Base-by-base conservation (phyloP, 345 rosid genomes). In the Melastoma malabathricum region DNA sequence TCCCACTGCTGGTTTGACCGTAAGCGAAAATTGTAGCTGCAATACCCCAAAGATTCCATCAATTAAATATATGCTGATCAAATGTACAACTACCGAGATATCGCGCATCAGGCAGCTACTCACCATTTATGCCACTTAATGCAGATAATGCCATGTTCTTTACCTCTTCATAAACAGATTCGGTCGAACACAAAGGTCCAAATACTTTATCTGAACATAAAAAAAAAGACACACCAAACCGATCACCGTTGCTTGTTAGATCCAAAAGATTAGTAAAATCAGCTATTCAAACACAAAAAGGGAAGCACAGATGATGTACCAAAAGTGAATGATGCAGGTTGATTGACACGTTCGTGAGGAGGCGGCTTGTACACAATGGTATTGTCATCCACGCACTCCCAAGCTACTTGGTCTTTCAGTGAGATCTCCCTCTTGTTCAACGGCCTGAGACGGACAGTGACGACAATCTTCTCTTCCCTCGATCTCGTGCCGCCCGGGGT, bases 1-100 rank as follows among this genome's bases (percentile, higher is more conserved):
- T 93, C 41, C 99, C 99, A 62, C 99, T 88, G 73, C 99, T 93
- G 16, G 99, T 93, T 78, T 88, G 97, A 41, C 99, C 99, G 57
- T 93, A 88, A 0, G 97, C 99, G 67, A 93, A 93, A 66, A 93
- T 93, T 2, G 97, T 93, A 44, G 99, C 99, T 93, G 82, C 61
- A 59, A 66, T 48, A 16, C 39, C 9, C 17, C 22, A 48, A 22
- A 44, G 31, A 18, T 17, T 15, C 43, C 13, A 64, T 6, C 15
- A 13, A 51, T n/a, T 9, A 51, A 29, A 51, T 9, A 38, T 29
- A n/a, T 10, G 34, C 12, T 34, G 41, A 22, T 43, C 41, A 10
- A 51, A 31, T 43, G 8, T 8, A 1, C 7, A 6, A 16, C 34
- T 10, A 43, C 20, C 41, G 45, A n/a, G n/a, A 60, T 23, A 15